Percentiles rank a stretch among this genome's conserved stretches.
phyloP scores from a whole-genome alignment of 345 rosid species.

The Melaleuca alternifolia region DNA sequence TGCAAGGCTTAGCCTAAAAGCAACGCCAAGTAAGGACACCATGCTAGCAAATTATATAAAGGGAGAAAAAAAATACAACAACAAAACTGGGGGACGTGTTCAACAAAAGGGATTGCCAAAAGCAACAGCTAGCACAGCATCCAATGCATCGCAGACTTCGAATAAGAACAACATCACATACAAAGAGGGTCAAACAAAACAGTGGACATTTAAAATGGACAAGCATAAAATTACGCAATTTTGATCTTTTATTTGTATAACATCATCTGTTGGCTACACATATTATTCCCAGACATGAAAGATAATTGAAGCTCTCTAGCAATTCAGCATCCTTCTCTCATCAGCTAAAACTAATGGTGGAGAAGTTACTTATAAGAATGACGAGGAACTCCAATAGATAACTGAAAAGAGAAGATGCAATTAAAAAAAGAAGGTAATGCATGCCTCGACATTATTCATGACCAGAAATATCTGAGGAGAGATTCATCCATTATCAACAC shows the following conservation, averaged over 20 bases:
- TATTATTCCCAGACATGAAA: not conserved
- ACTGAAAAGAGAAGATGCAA: not conserved
- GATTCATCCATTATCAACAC: not conserved
- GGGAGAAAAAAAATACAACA: not conserved
- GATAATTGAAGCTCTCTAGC: not conserved
- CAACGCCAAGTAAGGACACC: not conserved
- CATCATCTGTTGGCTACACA: not conserved
- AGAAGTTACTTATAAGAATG: not conserved
- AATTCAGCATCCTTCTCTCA: not conserved
- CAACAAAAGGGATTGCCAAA: not conserved
- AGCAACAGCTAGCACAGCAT: not conserved
- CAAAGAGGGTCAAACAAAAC: not conserved
- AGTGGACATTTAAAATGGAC: not conserved
- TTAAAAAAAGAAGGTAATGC: not conserved
- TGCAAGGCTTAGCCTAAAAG: slow-evolving; percentile 74
- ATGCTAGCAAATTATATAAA: not conserved
- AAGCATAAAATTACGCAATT: not conserved
- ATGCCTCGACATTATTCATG: not conserved
- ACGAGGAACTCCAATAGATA: not conserved
- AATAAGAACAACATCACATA: not conserved
- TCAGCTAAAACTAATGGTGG: not conserved
- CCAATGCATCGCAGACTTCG: not conserved
- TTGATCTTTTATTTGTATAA: not conserved
- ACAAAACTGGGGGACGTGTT: not conserved
- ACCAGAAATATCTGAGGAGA: not conserved